A percentile compares a stretch with the other conserved stretches of the same genome.
phyloP scores from a whole-genome alignment of 257 asterid species.

The Solanum dulcamara region DNA sequence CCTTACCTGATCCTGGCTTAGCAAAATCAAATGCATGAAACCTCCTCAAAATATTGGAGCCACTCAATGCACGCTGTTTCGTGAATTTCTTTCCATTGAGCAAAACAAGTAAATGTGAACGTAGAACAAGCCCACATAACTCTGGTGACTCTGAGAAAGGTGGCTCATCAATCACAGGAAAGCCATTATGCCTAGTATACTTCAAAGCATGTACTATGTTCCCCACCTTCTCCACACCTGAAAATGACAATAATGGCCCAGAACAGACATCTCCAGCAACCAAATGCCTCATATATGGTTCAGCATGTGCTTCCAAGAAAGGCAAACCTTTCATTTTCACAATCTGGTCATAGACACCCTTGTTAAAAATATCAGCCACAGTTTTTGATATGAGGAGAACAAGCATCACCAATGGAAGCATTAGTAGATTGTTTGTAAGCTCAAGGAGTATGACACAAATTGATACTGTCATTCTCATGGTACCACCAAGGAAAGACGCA shows the following conservation, averaged over 20 bases:
- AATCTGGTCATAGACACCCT: constrained; percentile 89
- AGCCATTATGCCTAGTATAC: constrained; percentile 67
- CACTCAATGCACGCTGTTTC: constrained; percentile 33
- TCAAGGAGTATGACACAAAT: constrained; percentile 89
- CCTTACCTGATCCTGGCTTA: constrained; percentile 90
- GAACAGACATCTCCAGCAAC: constrained; percentile 85
- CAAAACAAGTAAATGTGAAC: constrained; percentile 85
- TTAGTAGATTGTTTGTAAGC: constrained; percentile 68
- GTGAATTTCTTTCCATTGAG: constrained; percentile 53
- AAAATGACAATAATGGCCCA: constrained; percentile 67
- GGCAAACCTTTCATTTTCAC: constrained; percentile 95
- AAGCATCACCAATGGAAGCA: constrained; percentile 91
- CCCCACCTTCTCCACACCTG: constrained; percentile 78
- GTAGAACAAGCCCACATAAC: constrained; percentile 67
- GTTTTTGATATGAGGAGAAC: constrained; percentile 91
- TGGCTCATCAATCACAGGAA: constrained; percentile 90
- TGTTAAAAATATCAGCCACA: constrained; percentile 76
- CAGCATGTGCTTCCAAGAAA: constrained; percentile 88
- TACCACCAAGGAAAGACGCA: constrained; percentile 96
- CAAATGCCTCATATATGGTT: constrained; percentile 80
- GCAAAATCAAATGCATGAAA: constrained; percentile 78
- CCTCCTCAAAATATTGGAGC: constrained; percentile 32
- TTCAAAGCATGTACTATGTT: constrained; percentile 51
- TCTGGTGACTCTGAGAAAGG: constrained; percentile 77
- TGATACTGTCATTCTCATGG: constrained; percentile 98